Evolutionary conservation across 305 asterid genomes (phyloP).

Genomic region (Nicotiana rustica): DNA sequence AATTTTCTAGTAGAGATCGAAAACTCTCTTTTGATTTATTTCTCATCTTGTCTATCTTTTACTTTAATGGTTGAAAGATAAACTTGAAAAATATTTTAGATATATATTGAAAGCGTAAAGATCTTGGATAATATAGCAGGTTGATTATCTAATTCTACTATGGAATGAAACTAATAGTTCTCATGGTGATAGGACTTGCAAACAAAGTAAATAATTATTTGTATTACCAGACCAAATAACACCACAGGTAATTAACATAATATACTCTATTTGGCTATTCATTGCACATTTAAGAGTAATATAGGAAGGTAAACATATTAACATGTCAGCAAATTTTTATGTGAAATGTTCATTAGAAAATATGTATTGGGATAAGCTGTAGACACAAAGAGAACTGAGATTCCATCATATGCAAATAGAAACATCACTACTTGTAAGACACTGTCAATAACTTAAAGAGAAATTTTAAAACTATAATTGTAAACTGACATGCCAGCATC

Average conservation of each 20-base stretch:
- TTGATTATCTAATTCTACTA: not conserved
- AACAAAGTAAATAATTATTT: slow-evolving; percentile 58
- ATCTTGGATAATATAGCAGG: not conserved
- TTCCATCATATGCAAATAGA: too few species aligned
- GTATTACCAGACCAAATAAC: slow-evolving; percentile 55
- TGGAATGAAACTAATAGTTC: not conserved
- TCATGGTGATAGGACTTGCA: slow-evolving; percentile 64
- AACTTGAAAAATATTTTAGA: not conserved
- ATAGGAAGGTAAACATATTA: not conserved
- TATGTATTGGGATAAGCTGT: not conserved
- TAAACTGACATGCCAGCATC: not conserved
- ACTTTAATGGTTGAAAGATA: not conserved
- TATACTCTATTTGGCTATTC: not conserved
- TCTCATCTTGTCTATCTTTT: not conserved
- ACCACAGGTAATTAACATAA: slow-evolving; percentile 35
- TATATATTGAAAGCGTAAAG: not conserved
- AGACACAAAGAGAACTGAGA: too few species aligned
- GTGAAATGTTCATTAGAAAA: not conserved
- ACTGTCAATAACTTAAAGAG: not conserved
- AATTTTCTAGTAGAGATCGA: not conserved
- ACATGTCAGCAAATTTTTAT: slow-evolving; percentile 69
- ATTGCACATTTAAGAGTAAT: not conserved
- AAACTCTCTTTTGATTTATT: not conserved
- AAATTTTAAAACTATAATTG: too few species aligned
- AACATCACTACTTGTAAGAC: too few species aligned